Conservation (phyloP, 371 early-diverging fungal species). For the Apophysomyces ossiformis region DNA sequence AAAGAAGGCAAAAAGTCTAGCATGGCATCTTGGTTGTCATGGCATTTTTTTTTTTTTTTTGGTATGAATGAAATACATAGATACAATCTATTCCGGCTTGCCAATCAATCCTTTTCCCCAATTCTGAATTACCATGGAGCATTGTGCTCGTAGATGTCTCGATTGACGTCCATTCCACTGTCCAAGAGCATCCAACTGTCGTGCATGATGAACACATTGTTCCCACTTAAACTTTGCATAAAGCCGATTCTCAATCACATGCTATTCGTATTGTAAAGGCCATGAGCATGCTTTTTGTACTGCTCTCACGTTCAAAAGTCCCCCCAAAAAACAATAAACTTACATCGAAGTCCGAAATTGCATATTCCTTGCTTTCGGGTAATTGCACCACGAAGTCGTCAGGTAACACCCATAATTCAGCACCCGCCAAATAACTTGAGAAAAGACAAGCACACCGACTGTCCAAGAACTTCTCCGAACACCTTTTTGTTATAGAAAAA, state of each 20-base stretch:
- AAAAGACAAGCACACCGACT: slow-evolving; percentile 52
- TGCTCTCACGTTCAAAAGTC: neutral
- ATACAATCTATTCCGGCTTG: slow-evolving; percentile 26
- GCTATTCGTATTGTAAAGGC: slow-evolving; percentile 23
- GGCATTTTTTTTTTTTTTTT: slow-evolving; percentile 1
- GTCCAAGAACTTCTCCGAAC: slow-evolving; percentile 54
- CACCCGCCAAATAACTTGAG: slow-evolving; percentile 46
- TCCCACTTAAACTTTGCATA: slow-evolving; percentile 55
- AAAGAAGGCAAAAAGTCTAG: neutral
- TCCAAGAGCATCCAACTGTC: slow-evolving; percentile 48
- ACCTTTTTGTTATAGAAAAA: slow-evolving; percentile 24
- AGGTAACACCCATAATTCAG: slow-evolving; percentile 53
- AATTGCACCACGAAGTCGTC: slow-evolving; percentile 47
- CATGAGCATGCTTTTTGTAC: neutral
- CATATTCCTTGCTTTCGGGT: slow-evolving; percentile 29
- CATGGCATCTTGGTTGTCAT: neutral
- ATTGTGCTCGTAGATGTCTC: slow-evolving; percentile 46
- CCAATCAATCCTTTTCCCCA: slow-evolving; percentile 58
- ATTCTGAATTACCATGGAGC: slow-evolving; percentile 48
- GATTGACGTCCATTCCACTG: slow-evolving; percentile 43
- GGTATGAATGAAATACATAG: slow-evolving; percentile 7
- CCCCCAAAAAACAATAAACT: slow-evolving; percentile 12
- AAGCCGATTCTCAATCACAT: slow-evolving; percentile 49
- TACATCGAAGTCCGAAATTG: slow-evolving; percentile 54
- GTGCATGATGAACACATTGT: slow-evolving; percentile 51